Evolutionary conservation across 1,284 basidiomycete species (phyloP).

Genomic region (Malassezia sp.): DNA sequence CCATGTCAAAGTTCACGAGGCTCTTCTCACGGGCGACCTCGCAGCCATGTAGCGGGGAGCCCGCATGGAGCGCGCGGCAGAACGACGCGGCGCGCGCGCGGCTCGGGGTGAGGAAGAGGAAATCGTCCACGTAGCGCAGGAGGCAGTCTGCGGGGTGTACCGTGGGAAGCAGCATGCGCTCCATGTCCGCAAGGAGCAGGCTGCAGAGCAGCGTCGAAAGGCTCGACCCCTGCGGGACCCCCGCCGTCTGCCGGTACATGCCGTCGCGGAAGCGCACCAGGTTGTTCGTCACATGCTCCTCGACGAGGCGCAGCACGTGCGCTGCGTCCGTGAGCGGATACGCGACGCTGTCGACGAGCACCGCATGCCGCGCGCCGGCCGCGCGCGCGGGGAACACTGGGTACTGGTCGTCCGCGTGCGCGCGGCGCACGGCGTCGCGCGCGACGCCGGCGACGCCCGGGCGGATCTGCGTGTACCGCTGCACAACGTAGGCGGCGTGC

Average conservation of each 20-base stretch:
- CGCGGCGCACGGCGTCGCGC: slow-evolving; percentile 21
- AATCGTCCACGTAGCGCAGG: slow-evolving; percentile 83
- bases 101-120: slow-evolving; percentile 71
- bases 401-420: slow-evolving; percentile 54
- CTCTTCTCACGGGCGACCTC: slow-evolving; percentile 80
- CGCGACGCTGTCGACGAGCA: slow-evolving; percentile 73
- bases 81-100: slow-evolving; percentile 59
- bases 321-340: slow-evolving; percentile 55
- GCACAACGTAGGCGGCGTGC: slow-evolving; percentile 30
- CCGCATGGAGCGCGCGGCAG: slow-evolving; percentile 65
- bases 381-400: slow-evolving; percentile 59
- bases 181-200: slow-evolving; percentile 78
- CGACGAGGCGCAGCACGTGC: slow-evolving; percentile 62
- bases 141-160: slow-evolving; percentile 9
- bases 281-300: slow-evolving; percentile 80
- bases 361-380: slow-evolving; percentile 54
- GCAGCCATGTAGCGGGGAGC: slow-evolving; percentile 71
- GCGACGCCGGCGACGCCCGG: slow-evolving; percentile 9
- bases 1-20: slow-evolving; percentile 65
- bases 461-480: slow-evolving; percentile 29
- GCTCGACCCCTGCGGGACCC: slow-evolving; percentile 91
- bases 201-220: slow-evolving; percentile 72
- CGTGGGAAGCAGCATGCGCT: slow-evolving; percentile 48
- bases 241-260: slow-evolving; percentile 73
- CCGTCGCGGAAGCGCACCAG: slow-evolving; percentile 59